Conservation (phyloP, 2,329 filamentous ascomycete genomes). For the Trichoderma cornu-damae region DNA sequence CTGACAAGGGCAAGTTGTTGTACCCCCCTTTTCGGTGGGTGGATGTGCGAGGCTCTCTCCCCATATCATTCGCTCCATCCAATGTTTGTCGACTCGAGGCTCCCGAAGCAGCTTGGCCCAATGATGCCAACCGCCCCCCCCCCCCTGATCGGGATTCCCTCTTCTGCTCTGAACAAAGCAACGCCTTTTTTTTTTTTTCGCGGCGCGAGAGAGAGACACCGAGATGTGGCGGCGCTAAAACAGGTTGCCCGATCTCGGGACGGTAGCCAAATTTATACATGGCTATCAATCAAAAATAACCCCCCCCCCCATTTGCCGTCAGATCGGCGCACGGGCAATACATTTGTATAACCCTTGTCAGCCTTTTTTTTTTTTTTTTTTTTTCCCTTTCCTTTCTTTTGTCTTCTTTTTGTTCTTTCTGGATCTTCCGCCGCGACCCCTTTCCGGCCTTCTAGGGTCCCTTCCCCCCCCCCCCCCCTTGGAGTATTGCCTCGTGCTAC, state of each 20-base stretch:
- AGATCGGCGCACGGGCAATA: conserved; percentile 9
- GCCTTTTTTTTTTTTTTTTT: background rate
- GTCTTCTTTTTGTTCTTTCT: background rate
- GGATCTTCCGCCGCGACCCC: background rate
- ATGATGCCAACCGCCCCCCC: background rate
- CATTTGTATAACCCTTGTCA: background rate
- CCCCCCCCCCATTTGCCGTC: no score
- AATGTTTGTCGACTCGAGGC: no score
- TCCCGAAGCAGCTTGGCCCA: background rate
- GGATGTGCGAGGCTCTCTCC: no score
- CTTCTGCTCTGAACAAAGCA: background rate
- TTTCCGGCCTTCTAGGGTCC: background rate
- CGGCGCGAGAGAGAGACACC: background rate
- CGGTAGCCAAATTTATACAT: background rate
- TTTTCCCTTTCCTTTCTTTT: background rate
- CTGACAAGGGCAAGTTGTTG: no score
- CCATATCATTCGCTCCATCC: no score
- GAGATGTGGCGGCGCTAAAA: conserved; percentile 14
- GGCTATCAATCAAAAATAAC: no score
- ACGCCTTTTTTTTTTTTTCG: no score
- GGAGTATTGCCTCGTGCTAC: background rate
- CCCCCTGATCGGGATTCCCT: background rate
- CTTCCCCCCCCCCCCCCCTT: no score
- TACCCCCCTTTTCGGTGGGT: no score
- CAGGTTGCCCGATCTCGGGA: conserved; percentile 16